Percentiles rank a stretch among this genome's conserved stretches.
Conservation (phyloP, 2,329 filamentous ascomycete genomes). For the Colletotrichum liaoningense region DNA sequence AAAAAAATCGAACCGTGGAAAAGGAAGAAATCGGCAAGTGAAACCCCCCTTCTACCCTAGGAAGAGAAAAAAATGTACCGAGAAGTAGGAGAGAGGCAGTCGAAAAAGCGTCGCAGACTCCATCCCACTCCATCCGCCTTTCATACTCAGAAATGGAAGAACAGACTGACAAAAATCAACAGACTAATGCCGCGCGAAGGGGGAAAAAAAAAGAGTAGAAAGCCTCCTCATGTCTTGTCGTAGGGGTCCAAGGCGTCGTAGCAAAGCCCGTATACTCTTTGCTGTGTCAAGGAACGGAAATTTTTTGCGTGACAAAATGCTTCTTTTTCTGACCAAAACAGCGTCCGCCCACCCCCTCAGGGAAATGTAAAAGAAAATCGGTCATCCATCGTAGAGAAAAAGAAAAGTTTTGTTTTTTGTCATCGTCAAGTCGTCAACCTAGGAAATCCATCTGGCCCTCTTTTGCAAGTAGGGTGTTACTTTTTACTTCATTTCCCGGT, state of each 20-base stretch:
- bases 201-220: constrained; percentile 10
- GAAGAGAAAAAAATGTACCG: constrained; percentile 19
- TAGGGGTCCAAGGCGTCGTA: constrained; percentile 33
- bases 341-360: too few species aligned
- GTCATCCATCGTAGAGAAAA: constrained; percentile 1
- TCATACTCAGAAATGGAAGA: background rate
- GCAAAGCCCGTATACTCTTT: constrained; percentile 34
- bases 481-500: background rate
- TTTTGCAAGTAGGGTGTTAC: background rate
- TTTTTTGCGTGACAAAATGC: background rate
- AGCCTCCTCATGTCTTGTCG: constrained; percentile 33
- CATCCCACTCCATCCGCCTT: background rate
- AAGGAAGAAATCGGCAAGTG: background rate
- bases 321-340: background rate
- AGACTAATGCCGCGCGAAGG: background rate
- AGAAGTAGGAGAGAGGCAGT: constrained; percentile 4
- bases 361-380: background rate
- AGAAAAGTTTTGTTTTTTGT: background rate
- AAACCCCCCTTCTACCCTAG: background rate
- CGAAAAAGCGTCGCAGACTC: background rate
- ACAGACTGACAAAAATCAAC: background rate
- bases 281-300: constrained; percentile 22
- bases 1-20: background rate
- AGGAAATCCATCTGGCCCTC: background rate
- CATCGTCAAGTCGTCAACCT: constrained; percentile 25